Evolutionary conservation across 1,284 basidiomycete species (phyloP), one percentile per base, ranked within the genome.

Genomic region (Rhizoctonia solani): DNA sequence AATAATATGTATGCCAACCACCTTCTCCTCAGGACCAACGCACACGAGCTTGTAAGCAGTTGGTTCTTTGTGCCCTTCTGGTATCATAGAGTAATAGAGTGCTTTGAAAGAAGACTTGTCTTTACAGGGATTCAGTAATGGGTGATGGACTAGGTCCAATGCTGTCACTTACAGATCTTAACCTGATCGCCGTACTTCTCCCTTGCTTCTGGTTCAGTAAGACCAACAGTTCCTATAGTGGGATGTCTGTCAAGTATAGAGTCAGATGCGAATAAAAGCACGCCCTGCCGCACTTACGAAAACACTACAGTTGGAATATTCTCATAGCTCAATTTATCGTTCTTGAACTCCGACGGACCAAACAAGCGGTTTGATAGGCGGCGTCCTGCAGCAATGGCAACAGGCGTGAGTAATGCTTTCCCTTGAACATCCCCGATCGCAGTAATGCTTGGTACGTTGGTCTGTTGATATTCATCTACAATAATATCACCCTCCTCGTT

Each of bases 301-400:
- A 98, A 98, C 68, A 98, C 93, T 69, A 97, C 95, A 47, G 87
- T 91, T 3, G 97, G 90, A 71, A 99, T 95, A 77, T 98, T 87
- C 49, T 89, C 84, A 77, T 99, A 99, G 74, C 83, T 84, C 70
- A 98, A 83, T 78, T 95, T 93, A 74, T 98, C 92, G 67, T 90
- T 77, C 81, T 90, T 93, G 82, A 85, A 94, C 77, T 92, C 81
- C 63, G 86, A 83, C 0, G 87, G 87, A 9, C 96, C 97, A 75
- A 93, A 99, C 59, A 99, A 79, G 56, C 97, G 82, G 80, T 98
- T 99, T 55, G 88, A 84, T 42, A 98, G 80, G 69, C 93, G 82
- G 67, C 96, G 82, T 25, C 95, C 96, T 4, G 97, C 97, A 54
- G 96, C 96, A 70, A 99, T 97, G 23, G 96, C 97, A 4, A 99